Evolutionary conservation across 805 yeast species (phyloP), one percentile per base, ranked within the genome.

Genomic region (Metschnikowia proteae): DNA sequence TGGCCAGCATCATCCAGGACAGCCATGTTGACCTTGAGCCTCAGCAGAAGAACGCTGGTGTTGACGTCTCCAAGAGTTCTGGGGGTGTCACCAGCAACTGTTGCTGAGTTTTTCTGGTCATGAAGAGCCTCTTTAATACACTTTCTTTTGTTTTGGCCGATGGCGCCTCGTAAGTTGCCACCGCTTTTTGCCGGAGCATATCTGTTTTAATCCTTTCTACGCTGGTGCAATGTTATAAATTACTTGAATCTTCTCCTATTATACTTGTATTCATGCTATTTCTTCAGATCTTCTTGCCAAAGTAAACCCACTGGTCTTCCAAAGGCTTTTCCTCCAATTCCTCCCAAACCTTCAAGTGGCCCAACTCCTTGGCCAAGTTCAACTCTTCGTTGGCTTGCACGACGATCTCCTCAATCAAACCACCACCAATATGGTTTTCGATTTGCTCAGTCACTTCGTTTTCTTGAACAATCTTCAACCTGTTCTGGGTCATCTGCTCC

Each of bases 1-100:
- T 94, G 62, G 97, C 97, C 9, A 81, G 84, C 37, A 76, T 88
- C 59, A 88, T 91, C 62, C 87, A 87, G 71, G 96, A 88, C 46
- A 86, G 86, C 67, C 82, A 84, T 46, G 80, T 75, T 27, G 73
- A 68, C 37, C 68, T 68, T 38, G 74, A 69, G 39, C 71, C 66
- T 40, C 41, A 57, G 34, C 55, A 59, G 27, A 47, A 58, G 22
- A 40, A 63, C 25, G 57, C 59, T 9, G 74, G 74, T 9, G 65
- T 74, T 35, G 74, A 74, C 52, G 75, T 74, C 52, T 63, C 73
- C 4, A 67, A 66, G 51, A 36, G 56, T 36, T 60, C 54, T 23
- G 58, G 56, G 22, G 59, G 58, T 13, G 48, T 62, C 49, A 66
- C 70, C 57, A 65, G 59, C 60, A 63, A 64, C 53, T 73, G 78